Evolutionary conservation across 2,329 filamentous ascomycete species (phyloP).

Genomic region (Pseudogymnoascus sp.): DNA sequence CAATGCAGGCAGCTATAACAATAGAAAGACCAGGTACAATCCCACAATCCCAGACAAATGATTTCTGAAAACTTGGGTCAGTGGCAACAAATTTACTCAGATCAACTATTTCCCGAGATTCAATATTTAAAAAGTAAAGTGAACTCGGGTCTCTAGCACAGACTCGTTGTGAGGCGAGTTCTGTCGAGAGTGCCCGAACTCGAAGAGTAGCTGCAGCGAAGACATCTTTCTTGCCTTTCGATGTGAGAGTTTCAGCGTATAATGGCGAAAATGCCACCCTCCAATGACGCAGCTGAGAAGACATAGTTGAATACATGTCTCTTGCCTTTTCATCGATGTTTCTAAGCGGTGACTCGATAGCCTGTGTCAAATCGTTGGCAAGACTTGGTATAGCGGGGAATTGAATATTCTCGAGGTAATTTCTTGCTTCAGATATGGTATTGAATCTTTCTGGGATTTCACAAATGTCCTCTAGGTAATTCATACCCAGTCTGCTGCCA

Average conservation of each 20-base stretch:
- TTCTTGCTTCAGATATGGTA: conserved; percentile 12
- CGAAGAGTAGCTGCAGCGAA: conserved; percentile 18
- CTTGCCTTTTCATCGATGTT: background rate
- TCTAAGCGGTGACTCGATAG: background rate
- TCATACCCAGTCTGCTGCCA: conserved; percentile 13
- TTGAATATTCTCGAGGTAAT: conserved; percentile 13
- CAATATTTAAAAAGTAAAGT: conserved; percentile 9
- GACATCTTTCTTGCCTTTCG: conserved; percentile 11
- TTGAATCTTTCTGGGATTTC: conserved; percentile 13
- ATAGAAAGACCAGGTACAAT: conserved; percentile 19
- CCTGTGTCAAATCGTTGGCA: conserved; percentile 5
- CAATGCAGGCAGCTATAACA: conserved; percentile 14
- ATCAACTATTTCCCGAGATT: conserved; percentile 16
- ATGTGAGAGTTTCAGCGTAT: conserved; percentile 9
- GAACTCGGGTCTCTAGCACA: background rate
- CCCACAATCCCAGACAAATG: conserved; percentile 20
- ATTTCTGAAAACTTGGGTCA: conserved; percentile 13
- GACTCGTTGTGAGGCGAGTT: conserved; percentile 14
- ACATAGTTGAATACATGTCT: background rate
- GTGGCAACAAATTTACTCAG: conserved; percentile 12
- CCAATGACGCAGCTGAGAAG: conserved; percentile 16
- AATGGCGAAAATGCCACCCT: conserved; percentile 16
- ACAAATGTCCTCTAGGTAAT: conserved; percentile 12
- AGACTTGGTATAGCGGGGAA: conserved; percentile 14
- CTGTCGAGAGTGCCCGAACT: conserved; percentile 12